Base-by-base conservation (phyloP, 2,329 filamentous ascomycete genomes). In the Nigrospora sphaerica region DNA sequence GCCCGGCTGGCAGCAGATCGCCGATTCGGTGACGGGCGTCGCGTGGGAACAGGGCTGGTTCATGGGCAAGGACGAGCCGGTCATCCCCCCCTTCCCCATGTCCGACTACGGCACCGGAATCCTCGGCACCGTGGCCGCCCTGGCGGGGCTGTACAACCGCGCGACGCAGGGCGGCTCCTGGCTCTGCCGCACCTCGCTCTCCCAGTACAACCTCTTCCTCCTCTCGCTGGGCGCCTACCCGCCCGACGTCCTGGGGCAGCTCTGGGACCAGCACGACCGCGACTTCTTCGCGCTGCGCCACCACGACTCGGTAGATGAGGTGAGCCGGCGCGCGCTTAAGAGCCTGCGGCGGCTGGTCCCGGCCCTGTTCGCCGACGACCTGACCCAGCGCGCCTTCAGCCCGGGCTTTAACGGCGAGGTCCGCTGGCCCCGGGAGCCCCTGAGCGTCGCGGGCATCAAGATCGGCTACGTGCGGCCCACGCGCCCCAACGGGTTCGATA, bases 51-150 rank as follows among this genome's bases (percentile, higher is more conserved):
- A 67, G 46, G 66, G 65, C 28, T 52, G 50, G 23, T 69, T 69
- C 50, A 64, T 68, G 57, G 62, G 64, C 3, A 52, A 66, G 12
- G 58, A 75, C 32, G 81, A 85, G 56, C 81, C 82, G 14, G 74
- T 86, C 1, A 78, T 86, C 0, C 83, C 83, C 39, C 81, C 81
- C 0, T 81, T 82, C 48, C 78, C 78, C 31, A 80, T 81, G 52
- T 79, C 74, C 18, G 78, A 79, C 50, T 66, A 67, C 42, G 62
- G 62, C 36, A 66, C 63, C 2, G 63, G 63, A 1, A 60, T 55
- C 28, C 54, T 64, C 14, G 64, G 64, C 32, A 58, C 60, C 12
- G 54, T 65, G 19, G 60, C 57, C 32, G 62, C 62, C n/a, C 56
- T 66, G 47, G 50, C 57, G 14, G 64, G 59, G 6, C 53, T 67